These are phyloP conservation scores for Naganishia cerealis DNA, from an alignment of 1,284 basidiomycete species.

Conservation along the genomic window DNA sequence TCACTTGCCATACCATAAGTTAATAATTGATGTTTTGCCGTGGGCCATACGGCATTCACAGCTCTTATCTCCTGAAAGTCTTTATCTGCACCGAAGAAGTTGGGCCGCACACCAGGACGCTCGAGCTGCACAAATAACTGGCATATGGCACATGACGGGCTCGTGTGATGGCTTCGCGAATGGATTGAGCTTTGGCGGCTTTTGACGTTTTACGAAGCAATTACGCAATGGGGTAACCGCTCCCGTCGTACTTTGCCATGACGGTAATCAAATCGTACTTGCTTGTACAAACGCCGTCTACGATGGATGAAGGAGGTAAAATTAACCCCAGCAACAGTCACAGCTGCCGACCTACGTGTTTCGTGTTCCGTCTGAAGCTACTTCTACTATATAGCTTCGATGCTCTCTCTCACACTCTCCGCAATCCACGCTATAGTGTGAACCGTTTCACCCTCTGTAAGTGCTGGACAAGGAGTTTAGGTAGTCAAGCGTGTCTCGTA, in stretches of 20 bases:
- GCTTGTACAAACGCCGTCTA: slow-evolving; percentile 5
- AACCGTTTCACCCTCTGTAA: too few relatives aligned
- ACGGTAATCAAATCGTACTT: neutral
- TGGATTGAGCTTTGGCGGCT: neutral
- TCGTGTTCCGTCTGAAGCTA: slow-evolving; percentile 1
- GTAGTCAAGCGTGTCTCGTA: too few relatives aligned
- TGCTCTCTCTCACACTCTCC: neutral
- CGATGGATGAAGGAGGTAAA: too few relatives aligned
- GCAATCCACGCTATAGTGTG: neutral
- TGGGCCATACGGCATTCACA: neutral
- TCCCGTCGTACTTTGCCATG: slow-evolving; percentile 7
- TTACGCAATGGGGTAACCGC: neutral
- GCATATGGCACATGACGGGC: neutral
- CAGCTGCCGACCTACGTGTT: neutral
- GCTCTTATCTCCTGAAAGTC: slow-evolving; percentile 3
- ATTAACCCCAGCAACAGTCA: too few relatives aligned
- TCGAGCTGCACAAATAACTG: neutral
- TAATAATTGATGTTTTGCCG: too few relatives aligned
- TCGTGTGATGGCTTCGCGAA: neutral
- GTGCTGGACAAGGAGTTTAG: too few relatives aligned
- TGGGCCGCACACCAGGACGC: neutral
- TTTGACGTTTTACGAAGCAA: neutral
- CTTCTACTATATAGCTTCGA: neutral
- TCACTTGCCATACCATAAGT: too few relatives aligned
- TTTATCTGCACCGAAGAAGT: neutral